Conservation (phyloP, 192 early-diverging fungal species). For the Backusella luteola region DNA sequence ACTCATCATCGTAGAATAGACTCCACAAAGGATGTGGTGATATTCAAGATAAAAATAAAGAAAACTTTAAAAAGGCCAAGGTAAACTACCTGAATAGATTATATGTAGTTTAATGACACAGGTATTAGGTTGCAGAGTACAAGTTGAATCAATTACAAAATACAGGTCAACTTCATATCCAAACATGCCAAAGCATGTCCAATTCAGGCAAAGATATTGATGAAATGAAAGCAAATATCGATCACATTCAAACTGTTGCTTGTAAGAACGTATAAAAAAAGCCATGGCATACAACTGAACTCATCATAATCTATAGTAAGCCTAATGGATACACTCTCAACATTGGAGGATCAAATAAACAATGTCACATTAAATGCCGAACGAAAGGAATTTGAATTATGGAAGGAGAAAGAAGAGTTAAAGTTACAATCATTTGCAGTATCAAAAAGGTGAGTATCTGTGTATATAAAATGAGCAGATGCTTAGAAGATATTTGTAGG, state of each 20-base stretch:
- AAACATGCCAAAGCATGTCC: neutral
- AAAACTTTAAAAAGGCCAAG: slow-evolving; percentile 10
- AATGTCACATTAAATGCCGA: slow-evolving; percentile 17
- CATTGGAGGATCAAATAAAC: slow-evolving; percentile 26
- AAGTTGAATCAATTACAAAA: slow-evolving; percentile 6
- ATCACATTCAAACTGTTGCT: slow-evolving; percentile 1
- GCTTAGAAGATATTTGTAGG: neutral
- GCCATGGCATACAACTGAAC: neutral
- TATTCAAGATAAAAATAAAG: slow-evolving; percentile 8
- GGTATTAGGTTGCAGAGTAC: neutral
- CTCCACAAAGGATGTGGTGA: neutral
- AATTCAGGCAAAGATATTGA: neutral
- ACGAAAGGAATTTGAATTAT: slow-evolving; percentile 19
- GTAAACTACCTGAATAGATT: neutral
- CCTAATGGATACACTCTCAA: slow-evolving; percentile 17
- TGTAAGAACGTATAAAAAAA: neutral
- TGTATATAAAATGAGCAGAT: neutral
- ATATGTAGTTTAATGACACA: neutral
- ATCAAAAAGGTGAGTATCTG: neutral
- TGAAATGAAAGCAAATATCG: neutral
- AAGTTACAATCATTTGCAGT: neutral
- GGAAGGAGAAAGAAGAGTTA: slow-evolving; percentile 23
- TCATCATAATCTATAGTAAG: slow-evolving; percentile 8
- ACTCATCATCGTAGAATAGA: neutral
- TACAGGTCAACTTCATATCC: slow-evolving; percentile 1